Evolutionary conservation across 129 eudicot species (phyloP).

Genomic region (Tanacetum coccineum): DNA sequence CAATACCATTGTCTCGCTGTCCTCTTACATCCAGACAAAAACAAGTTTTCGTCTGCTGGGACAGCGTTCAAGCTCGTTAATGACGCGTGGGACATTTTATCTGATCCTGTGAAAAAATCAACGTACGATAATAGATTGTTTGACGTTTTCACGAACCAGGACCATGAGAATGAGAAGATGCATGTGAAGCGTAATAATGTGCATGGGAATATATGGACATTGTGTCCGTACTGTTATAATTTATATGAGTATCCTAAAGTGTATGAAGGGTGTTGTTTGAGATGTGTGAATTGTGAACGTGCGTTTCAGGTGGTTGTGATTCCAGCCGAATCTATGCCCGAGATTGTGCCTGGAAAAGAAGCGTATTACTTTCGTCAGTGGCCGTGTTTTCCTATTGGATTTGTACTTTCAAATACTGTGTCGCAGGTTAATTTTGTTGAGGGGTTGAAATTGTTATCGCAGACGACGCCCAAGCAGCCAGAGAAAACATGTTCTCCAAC

Average conservation of each 20-base stretch:
- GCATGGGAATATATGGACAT: slow-evolving; percentile 56
- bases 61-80: slow-evolving; percentile 79
- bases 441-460: no score
- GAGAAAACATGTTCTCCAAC: no score
- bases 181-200: slow-evolving; percentile 38
- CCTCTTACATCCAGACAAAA: slow-evolving; percentile 87
- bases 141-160: slow-evolving; percentile 32
- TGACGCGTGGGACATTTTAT: slow-evolving; percentile 71
- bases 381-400: slow-evolving; percentile 63
- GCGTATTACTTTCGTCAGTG: slow-evolving; percentile 57
- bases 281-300: slow-evolving; percentile 61
- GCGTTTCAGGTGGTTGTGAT: slow-evolving; percentile 57
- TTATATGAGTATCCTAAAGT: slow-evolving; percentile 66
- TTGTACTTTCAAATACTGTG: slow-evolving; percentile 1
- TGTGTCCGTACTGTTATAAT: slow-evolving; percentile 75
- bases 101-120: slow-evolving; percentile 43
- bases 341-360: slow-evolving; percentile 60
- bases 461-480: no score
- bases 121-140: slow-evolving; percentile 43
- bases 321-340: slow-evolving; percentile 44
- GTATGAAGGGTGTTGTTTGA: slow-evolving; percentile 54
- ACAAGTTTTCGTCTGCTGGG: slow-evolving; percentile 54
- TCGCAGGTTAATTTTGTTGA: no score
- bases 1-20: slow-evolving; percentile 38
- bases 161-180: slow-evolving; percentile 32